Percentiles rank a stretch among this genome's conserved stretches.
Conservation (phyloP, 1,284 basidiomycete species). For the Tilletia setariae region DNA sequence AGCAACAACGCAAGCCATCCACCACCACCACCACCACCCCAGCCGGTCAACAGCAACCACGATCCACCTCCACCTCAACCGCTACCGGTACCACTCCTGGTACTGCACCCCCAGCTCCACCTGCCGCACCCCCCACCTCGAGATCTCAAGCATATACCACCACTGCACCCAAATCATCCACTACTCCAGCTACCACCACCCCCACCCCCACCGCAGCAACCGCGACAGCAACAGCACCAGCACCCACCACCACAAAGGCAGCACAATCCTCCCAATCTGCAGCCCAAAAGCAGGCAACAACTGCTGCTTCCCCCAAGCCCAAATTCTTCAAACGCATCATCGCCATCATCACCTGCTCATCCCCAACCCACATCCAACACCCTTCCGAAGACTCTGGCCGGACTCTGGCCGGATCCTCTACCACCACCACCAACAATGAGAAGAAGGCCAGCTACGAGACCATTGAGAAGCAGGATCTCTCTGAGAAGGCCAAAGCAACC, state of each 20-base stretch:
- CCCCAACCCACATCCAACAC: neutral
- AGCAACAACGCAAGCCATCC: constrained; percentile 13
- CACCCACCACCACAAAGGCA: neutral
- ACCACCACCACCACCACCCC: neutral
- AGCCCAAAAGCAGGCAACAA: neutral
- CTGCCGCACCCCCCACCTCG: neutral
- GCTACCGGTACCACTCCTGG: neutral
- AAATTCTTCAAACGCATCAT: neutral
- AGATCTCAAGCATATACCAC: neutral
- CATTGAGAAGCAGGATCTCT: no score
- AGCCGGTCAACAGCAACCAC: neutral
- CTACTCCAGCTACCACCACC: neutral
- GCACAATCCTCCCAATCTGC: no score
- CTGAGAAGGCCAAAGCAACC: no score
- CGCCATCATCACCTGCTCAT: constrained; percentile 13
- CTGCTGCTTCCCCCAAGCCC: neutral
- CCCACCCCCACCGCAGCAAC: neutral
- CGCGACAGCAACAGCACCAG: neutral
- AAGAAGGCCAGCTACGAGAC: constrained; percentile 11
- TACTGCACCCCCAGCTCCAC: neutral
- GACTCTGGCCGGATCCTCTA: neutral
- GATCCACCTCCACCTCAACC: neutral
- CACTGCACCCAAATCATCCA: neutral
- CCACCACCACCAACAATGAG: neutral
- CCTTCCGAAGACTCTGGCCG: constrained; percentile 8